Conservation (phyloP, 768 basidiomycete species). For the Artomyces pyxidatus region DNA sequence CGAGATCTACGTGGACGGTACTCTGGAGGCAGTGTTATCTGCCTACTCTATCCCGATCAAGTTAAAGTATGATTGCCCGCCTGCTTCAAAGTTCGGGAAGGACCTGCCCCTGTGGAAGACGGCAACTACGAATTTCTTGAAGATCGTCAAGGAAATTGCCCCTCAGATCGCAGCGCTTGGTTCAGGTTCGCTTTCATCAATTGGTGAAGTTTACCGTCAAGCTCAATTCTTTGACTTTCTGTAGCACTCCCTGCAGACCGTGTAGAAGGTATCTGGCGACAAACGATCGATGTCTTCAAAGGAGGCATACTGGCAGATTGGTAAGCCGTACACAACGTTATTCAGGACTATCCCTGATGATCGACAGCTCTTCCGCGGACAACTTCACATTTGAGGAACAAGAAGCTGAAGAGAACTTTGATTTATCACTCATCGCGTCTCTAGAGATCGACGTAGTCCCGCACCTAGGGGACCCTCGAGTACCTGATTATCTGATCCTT, state of each 20-base stretch:
- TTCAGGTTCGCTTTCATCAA: no score
- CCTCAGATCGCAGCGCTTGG: constrained; percentile 42
- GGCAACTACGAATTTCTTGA: constrained; percentile 73
- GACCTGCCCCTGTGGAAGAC: constrained; percentile 93
- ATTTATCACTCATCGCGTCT: constrained; percentile 67
- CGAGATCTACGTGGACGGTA: constrained; percentile 72
- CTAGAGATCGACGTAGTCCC: constrained; percentile 79
- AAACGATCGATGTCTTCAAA: constrained; percentile 71
- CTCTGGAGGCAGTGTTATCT: constrained; percentile 73
- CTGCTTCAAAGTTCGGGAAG: constrained; percentile 80
- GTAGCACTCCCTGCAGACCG: constrained; percentile 53
- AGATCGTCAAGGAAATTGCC: constrained; percentile 61
- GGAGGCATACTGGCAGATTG: constrained; percentile 82
- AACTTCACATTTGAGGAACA: constrained; percentile 55
- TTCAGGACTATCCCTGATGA: neutral
- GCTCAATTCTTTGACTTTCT: constrained; percentile 1
- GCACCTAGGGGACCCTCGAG: constrained; percentile 54
- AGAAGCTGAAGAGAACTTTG: constrained; percentile 78
- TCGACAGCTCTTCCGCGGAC: constrained; percentile 46
- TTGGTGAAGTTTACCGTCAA: no score
- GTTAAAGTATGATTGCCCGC: constrained; percentile 90
- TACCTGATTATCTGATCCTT: constrained; percentile 64
- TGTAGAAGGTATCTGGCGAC: constrained; percentile 79
- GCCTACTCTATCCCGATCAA: constrained; percentile 89
- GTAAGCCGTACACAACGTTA: constrained; percentile 32